Evolutionary conservation across 1,284 basidiomycete species (phyloP).

Genomic region (Entoloma clypeatum): DNA sequence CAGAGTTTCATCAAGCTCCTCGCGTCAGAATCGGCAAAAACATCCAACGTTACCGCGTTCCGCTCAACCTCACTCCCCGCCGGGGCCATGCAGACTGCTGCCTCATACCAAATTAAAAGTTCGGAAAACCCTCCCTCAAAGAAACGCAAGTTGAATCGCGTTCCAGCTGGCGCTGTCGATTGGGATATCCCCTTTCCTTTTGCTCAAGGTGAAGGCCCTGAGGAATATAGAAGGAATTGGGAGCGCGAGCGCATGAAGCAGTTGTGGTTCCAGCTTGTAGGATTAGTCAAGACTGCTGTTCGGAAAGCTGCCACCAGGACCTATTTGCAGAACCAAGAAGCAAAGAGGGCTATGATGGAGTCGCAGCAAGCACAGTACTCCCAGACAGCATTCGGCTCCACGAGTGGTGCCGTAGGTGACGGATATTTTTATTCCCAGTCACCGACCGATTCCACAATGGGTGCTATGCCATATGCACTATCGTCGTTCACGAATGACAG

Average conservation of each 20-base stretch:
- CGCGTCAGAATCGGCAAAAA: constrained; percentile 19
- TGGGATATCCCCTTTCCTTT: constrained; percentile 82
- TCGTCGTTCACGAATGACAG: constrained; percentile 13
- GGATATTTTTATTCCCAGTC: constrained; percentile 33
- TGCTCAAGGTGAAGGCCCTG: constrained; percentile 60
- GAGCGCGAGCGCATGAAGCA: constrained; percentile 56
- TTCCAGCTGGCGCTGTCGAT: constrained; percentile 72
- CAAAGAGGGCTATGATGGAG: constrained; percentile 14
- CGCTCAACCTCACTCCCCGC: constrained; percentile 10
- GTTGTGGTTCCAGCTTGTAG: constrained; percentile 57
- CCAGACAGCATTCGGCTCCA: constrained; percentile 6
- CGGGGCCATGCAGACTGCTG: constrained; percentile 6
- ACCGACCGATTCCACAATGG: constrained; percentile 26
- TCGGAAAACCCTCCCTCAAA: constrained; percentile 37
- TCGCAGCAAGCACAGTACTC: constrained; percentile 10
- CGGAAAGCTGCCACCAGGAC: constrained; percentile 49
- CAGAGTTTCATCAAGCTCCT: constrained; percentile 56
- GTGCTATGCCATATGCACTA: constrained; percentile 6
- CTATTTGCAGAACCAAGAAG: constrained; percentile 28
- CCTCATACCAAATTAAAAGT: constrained; percentile 6
- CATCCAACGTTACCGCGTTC: constrained; percentile 9
- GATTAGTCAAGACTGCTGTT: constrained; percentile 55
- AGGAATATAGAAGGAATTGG: constrained; percentile 58
- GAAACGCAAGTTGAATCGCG: constrained; percentile 56
- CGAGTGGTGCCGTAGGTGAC: constrained; percentile 14